phyloP scores from a whole-genome alignment of 768 basidiomycete species.

The Trametes cubensis region DNA sequence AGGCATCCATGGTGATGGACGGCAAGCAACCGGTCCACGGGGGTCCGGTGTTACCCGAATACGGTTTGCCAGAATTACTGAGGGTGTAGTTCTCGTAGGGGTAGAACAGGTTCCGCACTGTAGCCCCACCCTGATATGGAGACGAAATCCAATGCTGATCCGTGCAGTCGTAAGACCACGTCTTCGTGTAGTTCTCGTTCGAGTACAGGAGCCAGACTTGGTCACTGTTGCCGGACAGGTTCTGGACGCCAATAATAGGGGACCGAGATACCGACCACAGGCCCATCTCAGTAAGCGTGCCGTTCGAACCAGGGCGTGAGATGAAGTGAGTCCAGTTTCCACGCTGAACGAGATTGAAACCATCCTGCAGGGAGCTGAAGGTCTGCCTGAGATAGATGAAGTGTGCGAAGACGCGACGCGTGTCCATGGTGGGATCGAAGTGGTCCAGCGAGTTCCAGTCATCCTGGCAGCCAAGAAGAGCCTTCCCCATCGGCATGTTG shows the following conservation, averaged over 20 bases:
- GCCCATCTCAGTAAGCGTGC: constrained; percentile 81
- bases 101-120: constrained; percentile 74
- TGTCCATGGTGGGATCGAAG: constrained; percentile 87
- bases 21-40: constrained; percentile 79
- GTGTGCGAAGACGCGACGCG: constrained; percentile 72
- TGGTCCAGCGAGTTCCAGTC: constrained; percentile 94
- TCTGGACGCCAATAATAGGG: constrained; percentile 61
- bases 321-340: constrained; percentile 86
- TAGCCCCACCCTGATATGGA: constrained; percentile 64
- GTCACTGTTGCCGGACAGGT: constrained; percentile 61
- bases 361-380: constrained; percentile 82
- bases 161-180: constrained; percentile 66
- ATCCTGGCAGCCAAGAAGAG: constrained; percentile 82
- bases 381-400: constrained; percentile 68
- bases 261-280: constrained; percentile 81
- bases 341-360: constrained; percentile 78
- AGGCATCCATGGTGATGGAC: constrained; percentile 66
- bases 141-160: constrained; percentile 72
- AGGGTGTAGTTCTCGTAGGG: constrained; percentile 84
- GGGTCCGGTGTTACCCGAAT: constrained; percentile 55
- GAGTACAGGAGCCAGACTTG: constrained; percentile 85
- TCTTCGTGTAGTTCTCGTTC: constrained; percentile 77
- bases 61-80: constrained; percentile 64
- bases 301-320: constrained; percentile 82
- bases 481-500: constrained; percentile 84